These are phyloP conservation scores for Venustampulla echinocandica DNA, from an alignment of 495 filamentous ascomycete genomes.

Conservation along the genomic window DNA sequence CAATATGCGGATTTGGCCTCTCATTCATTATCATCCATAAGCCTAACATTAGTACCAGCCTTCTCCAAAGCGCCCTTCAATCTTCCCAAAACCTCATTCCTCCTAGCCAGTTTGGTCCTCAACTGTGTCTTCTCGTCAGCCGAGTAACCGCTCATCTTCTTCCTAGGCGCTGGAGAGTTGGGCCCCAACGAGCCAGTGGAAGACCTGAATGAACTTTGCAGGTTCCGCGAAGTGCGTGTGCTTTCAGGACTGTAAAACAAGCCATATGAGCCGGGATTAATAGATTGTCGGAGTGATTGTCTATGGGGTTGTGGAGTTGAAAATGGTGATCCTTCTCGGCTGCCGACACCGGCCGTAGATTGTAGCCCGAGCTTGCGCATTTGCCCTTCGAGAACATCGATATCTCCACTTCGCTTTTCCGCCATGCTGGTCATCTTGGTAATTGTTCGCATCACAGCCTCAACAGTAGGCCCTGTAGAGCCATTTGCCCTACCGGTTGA, in stretches of 20 bases:
- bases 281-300: conserved; percentile 20
- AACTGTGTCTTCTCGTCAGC: conserved; percentile 39
- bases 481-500: conserved; percentile 34
- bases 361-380: conserved; percentile 61
- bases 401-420: conserved; percentile 75
- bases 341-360: conserved; percentile 33
- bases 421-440: conserved; percentile 86
- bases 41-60: conserved; percentile 22
- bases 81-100: conserved; percentile 43
- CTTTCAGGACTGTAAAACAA: conserved; percentile 32
- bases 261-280: conserved; percentile 22
- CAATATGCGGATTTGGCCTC: too few relatives aligned
- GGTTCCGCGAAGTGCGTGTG: conserved; percentile 13
- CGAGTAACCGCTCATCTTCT: conserved; percentile 47
- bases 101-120: conserved; percentile 44
- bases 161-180: conserved; percentile 34
- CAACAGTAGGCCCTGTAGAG: conserved; percentile 61
- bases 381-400: conserved; percentile 80
- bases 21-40: conserved; percentile 25
- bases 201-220: conserved; percentile 21
- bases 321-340: conserved; percentile 54
- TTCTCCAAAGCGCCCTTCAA: conserved; percentile 31
- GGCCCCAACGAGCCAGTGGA: conserved; percentile 13
- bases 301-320: conserved; percentile 44
- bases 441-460: conserved; percentile 85